phyloP scores from a whole-genome alignment of 75 land plant genomes.

The Chamaecyparis obtusa region DNA sequence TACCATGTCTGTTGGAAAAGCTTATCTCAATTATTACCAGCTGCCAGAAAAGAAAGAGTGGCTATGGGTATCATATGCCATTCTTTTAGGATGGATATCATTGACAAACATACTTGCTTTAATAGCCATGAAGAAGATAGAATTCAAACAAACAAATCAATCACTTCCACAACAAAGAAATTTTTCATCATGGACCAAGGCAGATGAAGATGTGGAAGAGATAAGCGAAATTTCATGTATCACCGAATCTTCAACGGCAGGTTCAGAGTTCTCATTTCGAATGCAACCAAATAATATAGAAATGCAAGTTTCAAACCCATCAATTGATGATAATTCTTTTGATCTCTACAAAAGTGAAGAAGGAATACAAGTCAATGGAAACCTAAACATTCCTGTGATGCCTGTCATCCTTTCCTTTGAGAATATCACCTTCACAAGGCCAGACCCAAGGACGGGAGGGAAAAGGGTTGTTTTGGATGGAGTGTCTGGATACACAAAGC shows the following conservation, averaged over 20 bases:
- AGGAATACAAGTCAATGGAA: slow-evolving; percentile 4
- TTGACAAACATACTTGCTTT: slow-evolving; percentile 16
- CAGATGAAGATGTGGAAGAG: not conserved
- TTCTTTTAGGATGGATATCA: slow-evolving; percentile 21
- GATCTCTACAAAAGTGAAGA: not conserved
- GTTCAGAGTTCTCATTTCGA: not conserved
- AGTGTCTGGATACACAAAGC: slow-evolving; percentile 29
- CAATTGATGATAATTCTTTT: slow-evolving; percentile 2
- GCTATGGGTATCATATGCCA: slow-evolving; percentile 15
- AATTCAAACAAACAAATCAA: slow-evolving; percentile 14
- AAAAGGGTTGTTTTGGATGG: slow-evolving; percentile 15
- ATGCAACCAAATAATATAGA: not conserved
- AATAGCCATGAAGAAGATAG: slow-evolving; percentile 14
- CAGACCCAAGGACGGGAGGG: not conserved
- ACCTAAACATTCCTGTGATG: slow-evolving; percentile 18
- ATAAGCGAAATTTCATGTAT: not conserved
- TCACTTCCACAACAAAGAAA: slow-evolving; percentile 18
- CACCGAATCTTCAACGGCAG: not conserved
- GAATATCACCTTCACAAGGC: slow-evolving; percentile 15
- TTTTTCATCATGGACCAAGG: not conserved
- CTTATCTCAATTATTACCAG: slow-evolving; percentile 19
- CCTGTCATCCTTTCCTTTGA: slow-evolving; percentile 23
- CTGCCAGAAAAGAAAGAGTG: not conserved
- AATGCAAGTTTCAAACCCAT: not conserved
- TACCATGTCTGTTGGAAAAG: slow-evolving; percentile 21